Conservation (phyloP, 2,329 filamentous ascomycete species). For the Trichoderma sp. region DNA sequence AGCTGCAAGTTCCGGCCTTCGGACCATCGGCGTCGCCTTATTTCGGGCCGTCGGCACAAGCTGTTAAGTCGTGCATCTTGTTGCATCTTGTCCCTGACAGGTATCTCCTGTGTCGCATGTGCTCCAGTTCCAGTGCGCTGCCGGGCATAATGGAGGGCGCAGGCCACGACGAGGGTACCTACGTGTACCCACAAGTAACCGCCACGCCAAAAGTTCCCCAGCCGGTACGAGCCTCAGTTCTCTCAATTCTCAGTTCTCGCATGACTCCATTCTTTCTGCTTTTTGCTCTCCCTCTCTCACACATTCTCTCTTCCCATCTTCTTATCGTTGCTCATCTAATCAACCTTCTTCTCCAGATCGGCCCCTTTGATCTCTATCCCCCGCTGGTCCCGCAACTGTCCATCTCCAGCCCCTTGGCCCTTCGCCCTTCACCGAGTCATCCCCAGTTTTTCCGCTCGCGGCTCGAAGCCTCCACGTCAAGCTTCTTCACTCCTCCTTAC, state of each 20-base stretch:
- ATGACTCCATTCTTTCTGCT: not conserved
- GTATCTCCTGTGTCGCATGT: not conserved
- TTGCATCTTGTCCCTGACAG: not conserved
- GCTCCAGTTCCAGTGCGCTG: not conserved
- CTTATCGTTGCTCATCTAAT: not conserved
- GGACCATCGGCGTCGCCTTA: constrained; percentile 1
- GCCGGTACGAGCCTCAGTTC: not conserved
- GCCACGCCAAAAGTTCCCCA: constrained; percentile 3
- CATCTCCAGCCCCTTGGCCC: not conserved
- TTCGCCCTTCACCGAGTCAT: not conserved
- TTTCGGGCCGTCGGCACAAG: constrained; percentile 8
- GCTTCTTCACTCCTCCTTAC: not conserved
- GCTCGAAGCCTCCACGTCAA: not conserved
- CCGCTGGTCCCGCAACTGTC: not conserved
- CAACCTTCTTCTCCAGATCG: not conserved
- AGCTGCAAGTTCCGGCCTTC: not conserved
- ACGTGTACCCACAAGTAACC: constrained; percentile 4
- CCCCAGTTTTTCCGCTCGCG: constrained; percentile 13
- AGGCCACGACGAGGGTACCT: not conserved
- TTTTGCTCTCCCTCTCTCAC: not conserved
- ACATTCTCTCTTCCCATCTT: not conserved
- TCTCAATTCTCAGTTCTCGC: not conserved
- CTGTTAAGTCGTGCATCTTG: not conserved
- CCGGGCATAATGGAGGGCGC: not conserved
- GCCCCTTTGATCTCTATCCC: not conserved